Base-by-base conservation (phyloP, 208 protist genomes). In the Leishmania tropica region DNA sequence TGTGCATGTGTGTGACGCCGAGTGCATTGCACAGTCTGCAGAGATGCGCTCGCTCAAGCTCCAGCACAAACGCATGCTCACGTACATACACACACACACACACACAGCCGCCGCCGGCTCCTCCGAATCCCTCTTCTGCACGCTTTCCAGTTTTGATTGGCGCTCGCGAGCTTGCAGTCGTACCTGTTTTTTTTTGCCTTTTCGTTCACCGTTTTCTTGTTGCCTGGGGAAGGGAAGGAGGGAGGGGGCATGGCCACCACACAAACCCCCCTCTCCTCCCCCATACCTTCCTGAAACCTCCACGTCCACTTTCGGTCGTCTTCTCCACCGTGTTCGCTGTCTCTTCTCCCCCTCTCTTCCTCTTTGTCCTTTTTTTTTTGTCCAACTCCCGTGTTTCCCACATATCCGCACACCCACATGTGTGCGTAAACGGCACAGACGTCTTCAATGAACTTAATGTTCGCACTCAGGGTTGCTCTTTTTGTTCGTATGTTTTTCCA, bases 131-230 rank as follows among this genome's bases (percentile, higher is more conserved):
- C 28, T 19, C 68, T 48, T 73, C 68, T 60, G 72, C 72, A 60
- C n/a, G 47, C 72, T 37, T 15, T 60, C 72, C 48, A 76, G n/a
- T 76, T 62, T 76, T 60, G 72, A 54, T 37, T 6, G 72, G 28
- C 35, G 48, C 51, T 56, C 72, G 48, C 35, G 45, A 42, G 13
- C 15, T 31, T 62, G n/a, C 45, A 56, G n/a, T 42, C 13, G 58
- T 31, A 76, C 19, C 72, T 76, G 72, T 60, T 60, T 62, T 60
- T 37, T 76, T 76, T 42, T 19, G 8, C 60, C 48, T 76, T 54
- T 48, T 40, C 40, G 45, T 40, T 56, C 8, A 76, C 17, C 51
- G 48, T 60, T 42, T 76, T 45, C 48, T 60, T 76, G 48, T 60
- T 76, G 45, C 72, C 21, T 54, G 48, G 31, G 48, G 72, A 51